These are phyloP conservation scores for Ilex paraguariensis DNA, from an alignment of 305 asterid species.

Conservation along the genomic window DNA sequence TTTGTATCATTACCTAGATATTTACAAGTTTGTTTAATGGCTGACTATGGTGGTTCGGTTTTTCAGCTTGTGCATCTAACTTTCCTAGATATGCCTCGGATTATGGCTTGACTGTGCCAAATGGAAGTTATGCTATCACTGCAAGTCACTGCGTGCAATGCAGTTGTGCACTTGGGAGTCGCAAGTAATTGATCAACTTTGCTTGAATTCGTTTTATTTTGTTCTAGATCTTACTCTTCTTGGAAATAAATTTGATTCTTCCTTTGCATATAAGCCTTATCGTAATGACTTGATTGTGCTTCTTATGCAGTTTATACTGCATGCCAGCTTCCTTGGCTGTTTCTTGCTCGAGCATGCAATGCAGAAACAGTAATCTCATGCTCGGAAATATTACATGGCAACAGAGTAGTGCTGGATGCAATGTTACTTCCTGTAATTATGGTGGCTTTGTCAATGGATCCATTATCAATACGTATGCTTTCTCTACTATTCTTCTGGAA, in stretches of 20 bases:
- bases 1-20: background rate
- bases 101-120: slow-evolving; percentile 78
- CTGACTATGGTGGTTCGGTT: background rate
- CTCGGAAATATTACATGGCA: slow-evolving; percentile 74
- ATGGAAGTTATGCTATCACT: slow-evolving; percentile 89
- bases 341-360: slow-evolving; percentile 99
- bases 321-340: slow-evolving; percentile 88
- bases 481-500: too few species aligned
- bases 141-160: slow-evolving; percentile 94
- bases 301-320: slow-evolving; percentile 46
- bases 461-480: slow-evolving; percentile 37
- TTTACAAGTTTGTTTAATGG: slow-evolving; percentile 4
- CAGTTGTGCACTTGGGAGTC: slow-evolving; percentile 91
- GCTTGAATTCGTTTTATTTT: background rate
- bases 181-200: slow-evolving; percentile 52
- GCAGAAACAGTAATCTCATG: slow-evolving; percentile 80
- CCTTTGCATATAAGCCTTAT: too few species aligned
- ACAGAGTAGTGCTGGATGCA: slow-evolving; percentile 91
- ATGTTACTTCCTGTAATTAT: slow-evolving; percentile 85
- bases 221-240: too few species aligned
- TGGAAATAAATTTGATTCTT: too few species aligned
- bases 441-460: slow-evolving; percentile 78
- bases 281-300: too few species aligned
- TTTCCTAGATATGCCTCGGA: slow-evolving; percentile 74
- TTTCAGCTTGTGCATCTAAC: slow-evolving; percentile 90